Evolutionary conservation across 257 asterid genomes (phyloP), one percentile per base, ranked within the genome.

Genomic region (Marsdenia floribunda): DNA sequence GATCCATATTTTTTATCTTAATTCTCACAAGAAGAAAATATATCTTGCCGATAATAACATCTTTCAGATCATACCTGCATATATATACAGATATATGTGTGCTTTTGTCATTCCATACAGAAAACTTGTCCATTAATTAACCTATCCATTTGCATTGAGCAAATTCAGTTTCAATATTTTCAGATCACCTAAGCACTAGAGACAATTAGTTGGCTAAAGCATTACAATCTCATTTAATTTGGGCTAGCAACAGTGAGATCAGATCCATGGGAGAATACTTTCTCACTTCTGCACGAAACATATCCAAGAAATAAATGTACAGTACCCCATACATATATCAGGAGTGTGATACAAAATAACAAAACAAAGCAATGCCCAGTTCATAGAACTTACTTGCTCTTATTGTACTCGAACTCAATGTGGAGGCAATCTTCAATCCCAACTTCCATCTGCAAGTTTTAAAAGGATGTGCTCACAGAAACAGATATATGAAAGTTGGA

Each of bases 351-450:
- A 35, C 22, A 40, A 44, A 53, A 52, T 40, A 38, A 19, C 47
- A 42, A 19, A 3, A 18, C 16, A 50, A 65, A 73, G 6, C 29
- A 55, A 37, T 8, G 40, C 9, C 22, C 66, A 35, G 50, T 33
- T 6, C 9, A 26, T 24, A 49, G 46, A 76, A 82, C 97, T 78
- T 86, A 92, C 98, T 95, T 95, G 98, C 96, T 90, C 88, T 92
- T 92, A 77, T 92, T 92, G 92, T 95, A 95, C 87, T 92, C 98
- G 73, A 95, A 95, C 88, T 95, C 99, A 42, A 95, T 95, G 78
- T 95, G 99, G 77, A 95, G 99, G 86, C 99, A 92, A 86, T 92
- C 99, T 78, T 95, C 99, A 58, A 95, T 95, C 61, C 99, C 99
- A 66, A 95, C 99, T 82, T 95, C 99, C 99, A 95, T 95, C 99